Evolutionary conservation across 371 early-diverging fungal genomes (phyloP).

Genomic region (Rhizopus microsporus): DNA sequence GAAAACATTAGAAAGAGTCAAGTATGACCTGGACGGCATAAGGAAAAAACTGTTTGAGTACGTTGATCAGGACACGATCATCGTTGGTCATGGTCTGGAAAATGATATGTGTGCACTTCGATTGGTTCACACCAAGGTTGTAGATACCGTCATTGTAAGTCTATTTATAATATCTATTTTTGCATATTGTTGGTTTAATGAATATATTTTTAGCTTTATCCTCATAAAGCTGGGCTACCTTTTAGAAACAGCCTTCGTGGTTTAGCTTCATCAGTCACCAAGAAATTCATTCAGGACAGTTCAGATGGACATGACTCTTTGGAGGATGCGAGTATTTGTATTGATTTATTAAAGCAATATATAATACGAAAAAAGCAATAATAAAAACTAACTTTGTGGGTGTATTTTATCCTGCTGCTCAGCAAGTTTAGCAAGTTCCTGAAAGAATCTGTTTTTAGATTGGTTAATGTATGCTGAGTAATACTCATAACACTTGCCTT

Average conservation of each 20-base stretch:
- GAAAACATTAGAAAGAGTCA: conserved; percentile 48
- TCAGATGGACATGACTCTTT: conserved; percentile 60
- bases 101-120: conserved; percentile 53
- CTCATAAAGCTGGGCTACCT: conserved; percentile 49
- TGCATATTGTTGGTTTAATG: not conserved
- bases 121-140: conserved; percentile 40
- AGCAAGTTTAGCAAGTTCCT: conserved; percentile 14
- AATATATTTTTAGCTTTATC: conserved; percentile 30
- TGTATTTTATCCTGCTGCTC: conserved; percentile 24
- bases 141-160: conserved; percentile 51
- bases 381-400: not conserved
- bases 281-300: conserved; percentile 54
- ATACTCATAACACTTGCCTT: conserved; percentile 23
- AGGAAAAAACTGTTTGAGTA: conserved; percentile 44
- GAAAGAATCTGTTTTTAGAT: conserved; percentile 22
- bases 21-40: conserved; percentile 41
- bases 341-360: conserved; percentile 40
- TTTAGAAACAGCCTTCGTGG: conserved; percentile 41
- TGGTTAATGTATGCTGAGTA: not conserved
- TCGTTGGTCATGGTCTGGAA: conserved; percentile 55
- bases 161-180: not conserved
- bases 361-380: conserved; percentile 6
- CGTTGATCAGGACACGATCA: conserved; percentile 40
- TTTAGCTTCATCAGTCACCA: conserved; percentile 33
- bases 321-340: conserved; percentile 59